Percentiles rank a stretch among this genome's conserved stretches.
These are phyloP conservation scores for Prunus padus DNA, from an alignment of 306 rosid genomes.

Conservation along the genomic window DNA sequence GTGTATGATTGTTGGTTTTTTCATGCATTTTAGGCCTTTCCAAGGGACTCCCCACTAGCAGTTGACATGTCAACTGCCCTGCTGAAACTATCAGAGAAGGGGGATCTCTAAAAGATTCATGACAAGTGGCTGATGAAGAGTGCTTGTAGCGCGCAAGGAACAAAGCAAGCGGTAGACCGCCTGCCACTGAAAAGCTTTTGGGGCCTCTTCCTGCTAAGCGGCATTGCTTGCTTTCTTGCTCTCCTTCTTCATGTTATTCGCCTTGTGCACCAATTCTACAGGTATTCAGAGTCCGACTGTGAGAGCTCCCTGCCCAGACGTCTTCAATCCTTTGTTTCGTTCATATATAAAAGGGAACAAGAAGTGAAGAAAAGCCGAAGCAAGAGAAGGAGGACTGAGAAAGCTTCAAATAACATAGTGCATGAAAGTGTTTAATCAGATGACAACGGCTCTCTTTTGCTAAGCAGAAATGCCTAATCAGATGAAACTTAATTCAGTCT, in stretches of 20 bases:
- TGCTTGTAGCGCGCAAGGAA: slow-evolving; percentile 31
- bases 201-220: slow-evolving; percentile 28
- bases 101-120: slow-evolving; percentile 28
- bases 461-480: too few species aligned
- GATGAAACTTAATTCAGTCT: background rate
- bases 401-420: slow-evolving; percentile 12
- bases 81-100: slow-evolving; percentile 24
- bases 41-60: slow-evolving; percentile 70
- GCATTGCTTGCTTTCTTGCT: slow-evolving; percentile 27
- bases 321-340: slow-evolving; percentile 7
- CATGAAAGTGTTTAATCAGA: background rate
- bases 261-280: slow-evolving; percentile 18
- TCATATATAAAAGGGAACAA: slow-evolving; percentile 12
- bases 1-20: background rate
- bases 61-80: slow-evolving; percentile 28
- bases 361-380: background rate
- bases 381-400: slow-evolving; percentile 18
- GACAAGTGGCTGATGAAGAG: slow-evolving; percentile 36
- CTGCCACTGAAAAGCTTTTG: slow-evolving; percentile 29
- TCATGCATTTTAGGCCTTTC: slow-evolving; percentile 60
- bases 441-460: too few species aligned
- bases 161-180: slow-evolving; percentile 21
- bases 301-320: background rate
- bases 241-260: slow-evolving; percentile 16
- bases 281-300: background rate